Evolutionary conservation across 129 eudicot species (phyloP), one percentile per base, ranked within the genome.

Genomic region (Deinandra increscens): DNA sequence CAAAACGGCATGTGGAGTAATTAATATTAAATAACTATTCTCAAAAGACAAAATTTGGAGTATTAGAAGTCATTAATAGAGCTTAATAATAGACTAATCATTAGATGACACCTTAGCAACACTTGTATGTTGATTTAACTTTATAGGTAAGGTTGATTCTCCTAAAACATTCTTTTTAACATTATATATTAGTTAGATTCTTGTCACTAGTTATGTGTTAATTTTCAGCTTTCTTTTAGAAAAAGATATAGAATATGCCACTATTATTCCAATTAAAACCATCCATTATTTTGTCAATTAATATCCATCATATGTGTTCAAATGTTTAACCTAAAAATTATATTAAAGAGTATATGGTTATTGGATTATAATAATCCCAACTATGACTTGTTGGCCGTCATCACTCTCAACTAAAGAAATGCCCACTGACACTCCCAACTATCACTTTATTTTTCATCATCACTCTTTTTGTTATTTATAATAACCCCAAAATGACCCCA

Each of bases 1-100:
- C 83, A 73, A 66, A 79, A 72, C 74, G 74, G 82, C 78, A 64
- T 76, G 75, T 76, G 66, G 53, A 69, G 41, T 23, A 31, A 76
- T 54, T 77, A 60, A 75, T 77, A 9, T 58, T 42, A 56, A 10
- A 8, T 15, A 14, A 31, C 46, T 41, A 23, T 48, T 14, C 75
- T 61, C 60, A 62, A 69, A 76, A 61, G 76, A 61, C 81, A 77
- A 45, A 77, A 6, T 69, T 76, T 51, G 66, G 60, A 48, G 75
- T 60, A 36, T 76, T 76, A 11, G 17, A 46, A 26, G 80, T 69
- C 75, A 15, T 42, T 60, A 68, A 46, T 15, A 59, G 69, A 13
- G 36, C 68, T 43, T 36, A 14, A 76, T 60, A 15, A 46, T 60
- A 48, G 26, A 33, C n/a, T 45, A 59, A 36, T 58, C 60, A 48